These are phyloP conservation scores for Friedmanniomyces simplex DNA, from an alignment of 495 filamentous ascomycete species.

Conservation along the genomic window DNA sequence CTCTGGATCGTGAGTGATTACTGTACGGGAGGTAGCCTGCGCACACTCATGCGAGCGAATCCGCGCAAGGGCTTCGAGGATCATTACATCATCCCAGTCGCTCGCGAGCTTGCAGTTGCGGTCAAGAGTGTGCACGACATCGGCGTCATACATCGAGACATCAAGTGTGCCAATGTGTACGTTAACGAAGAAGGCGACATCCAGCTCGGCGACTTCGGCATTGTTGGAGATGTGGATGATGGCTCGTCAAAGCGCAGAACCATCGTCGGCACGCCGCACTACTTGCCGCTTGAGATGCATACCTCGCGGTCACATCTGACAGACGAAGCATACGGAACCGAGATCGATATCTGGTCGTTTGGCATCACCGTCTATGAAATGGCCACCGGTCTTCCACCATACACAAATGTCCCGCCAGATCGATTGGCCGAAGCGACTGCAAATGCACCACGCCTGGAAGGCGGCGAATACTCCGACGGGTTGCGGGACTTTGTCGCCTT, in stretches of 20 bases:
- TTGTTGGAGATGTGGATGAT: conserved; percentile 76
- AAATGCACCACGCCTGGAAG: conserved; percentile 57
- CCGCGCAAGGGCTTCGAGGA: conserved; percentile 52
- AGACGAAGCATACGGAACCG: conserved; percentile 45
- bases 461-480: conserved; percentile 61
- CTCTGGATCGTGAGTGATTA: conserved; percentile 97
- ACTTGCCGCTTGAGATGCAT: conserved; percentile 86
- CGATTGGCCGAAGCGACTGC: conserved; percentile 8
- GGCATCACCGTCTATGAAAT: conserved; percentile 86
- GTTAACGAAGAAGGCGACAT: conserved; percentile 78
- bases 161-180: conserved; percentile 91
- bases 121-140: conserved; percentile 80
- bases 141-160: conserved; percentile 89
- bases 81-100: conserved; percentile 79
- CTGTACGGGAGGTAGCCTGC: conserved; percentile 89
- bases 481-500: conserved; percentile 70
- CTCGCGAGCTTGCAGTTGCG: conserved; percentile 76
- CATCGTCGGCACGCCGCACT: conserved; percentile 88
- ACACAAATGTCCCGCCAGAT: conserved; percentile 30
- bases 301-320: conserved; percentile 33
- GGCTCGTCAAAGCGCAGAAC: conserved; percentile 79
- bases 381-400: conserved; percentile 77
- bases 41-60: conserved; percentile 56
- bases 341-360: conserved; percentile 93
- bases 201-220: conserved; percentile 93